Evolutionary conservation across 495 filamentous ascomycete species (phyloP), one percentile per base, ranked within the genome.

Genomic region (Friedmanniomyces simplex): DNA sequence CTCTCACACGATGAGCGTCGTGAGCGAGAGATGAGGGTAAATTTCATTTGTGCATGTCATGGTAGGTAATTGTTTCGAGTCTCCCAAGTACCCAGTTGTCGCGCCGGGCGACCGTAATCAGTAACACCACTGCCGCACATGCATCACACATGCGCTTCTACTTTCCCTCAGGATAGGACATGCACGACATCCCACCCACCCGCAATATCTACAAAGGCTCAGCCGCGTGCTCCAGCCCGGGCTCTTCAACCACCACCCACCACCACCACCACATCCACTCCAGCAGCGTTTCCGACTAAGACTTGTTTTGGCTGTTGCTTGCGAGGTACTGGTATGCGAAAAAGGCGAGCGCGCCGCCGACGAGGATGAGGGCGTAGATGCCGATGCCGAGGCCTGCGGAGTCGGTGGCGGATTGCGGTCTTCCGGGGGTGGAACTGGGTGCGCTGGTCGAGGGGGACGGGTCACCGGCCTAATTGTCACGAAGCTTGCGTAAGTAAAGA

Each of bases 281-380:
- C 6, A 25, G 24, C 59, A 47, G 50, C 18, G 53, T 20, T 54
- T 51, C 50, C 36, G 43, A 43, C 60, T 63, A 63, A 51, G 60
- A 48, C 51, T 65, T 54, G 11, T 54, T 50, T 41, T 61, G 56
- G 48, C 81, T 77, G 61, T 80, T 79, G n/a, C 74, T 71, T 74
- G 89, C 81, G 53, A 94, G 67, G 78, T 94, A 95, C 73, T 94
- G 84, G 78, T 89, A 98, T 55, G 82, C 89, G 63, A 76, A 82
- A 71, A 86, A 96, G 52, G 87, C 93, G 66, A 84, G 66, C 24
- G 81, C 73, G 61, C 79, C 89, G 59, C 93, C 93, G 59, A 91
- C 66, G 48, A 94, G 73, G 62, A 97, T 67, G 59, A 95, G 60
- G 55, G 83, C 87, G 73, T 97, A 97, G 61, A 96, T 73, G 48